Evolutionary conservation across 345 rosid species (phyloP), one percentile per base, ranked within the genome.

Genomic region (Aegle marmelos): DNA sequence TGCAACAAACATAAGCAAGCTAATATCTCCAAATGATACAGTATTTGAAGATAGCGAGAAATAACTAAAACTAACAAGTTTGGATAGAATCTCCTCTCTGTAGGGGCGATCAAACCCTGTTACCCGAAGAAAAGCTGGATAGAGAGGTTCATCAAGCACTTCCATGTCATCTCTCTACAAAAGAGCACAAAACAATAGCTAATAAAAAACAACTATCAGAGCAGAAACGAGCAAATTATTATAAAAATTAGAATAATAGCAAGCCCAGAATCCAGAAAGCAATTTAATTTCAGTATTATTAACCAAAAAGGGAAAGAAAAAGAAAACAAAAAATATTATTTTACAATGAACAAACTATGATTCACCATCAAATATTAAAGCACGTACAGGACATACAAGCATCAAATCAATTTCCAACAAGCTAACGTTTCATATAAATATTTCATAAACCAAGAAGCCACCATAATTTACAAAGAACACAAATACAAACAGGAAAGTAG

Each of bases 61-160:
- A 53, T 17, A 53, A 53, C 17, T 17, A 17, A 50, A 70, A 45
- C 83, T 28, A 85, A 92, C 93, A 94, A 86, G 85, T 70, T 80
- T 88, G 64, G 94, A 84, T 41, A 93, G 85, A 82, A 91, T 69
- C 68, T 89, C 87, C 69, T 93, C 87, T 54, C 85, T 79, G 81
- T 90, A 94, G 27, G 97, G 98, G 81, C 97, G 83, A 58, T 88
- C 87, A 61, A 75, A 31, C 62, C 94, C 87, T 2, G 93, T 88
- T 62, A 69, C 83, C 56, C 73, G 84, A 50, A 92, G 90, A 83
- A 88, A 91, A 73, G 80, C 76, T 37, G 89, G 91, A 77, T 93
- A 93, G 27, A 91, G 84, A 7, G 97, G 97, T 81, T 94, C 95
- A 45, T 94, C 97, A 3, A 90, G 85, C 79, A 90, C 93, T 79